Evolutionary conservation across 192 early-diverging fungal genomes (phyloP), one percentile per base, ranked within the genome.

Genomic region (Bifiguratus adelaidae): DNA sequence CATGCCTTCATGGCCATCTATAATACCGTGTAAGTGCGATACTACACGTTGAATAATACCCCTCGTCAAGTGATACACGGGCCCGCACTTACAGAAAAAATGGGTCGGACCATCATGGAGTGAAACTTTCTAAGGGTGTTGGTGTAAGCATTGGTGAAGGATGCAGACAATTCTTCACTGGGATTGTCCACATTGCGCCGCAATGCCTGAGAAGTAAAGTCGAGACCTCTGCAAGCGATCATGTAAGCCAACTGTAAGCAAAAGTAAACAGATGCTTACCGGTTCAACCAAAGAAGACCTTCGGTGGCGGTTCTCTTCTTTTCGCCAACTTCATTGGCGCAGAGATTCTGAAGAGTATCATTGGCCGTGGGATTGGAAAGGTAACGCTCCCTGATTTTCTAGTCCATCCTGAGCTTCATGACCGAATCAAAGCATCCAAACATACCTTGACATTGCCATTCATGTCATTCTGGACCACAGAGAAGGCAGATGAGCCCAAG

Each of bases 271-370:
- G 5, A 33, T 3, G 34, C 68, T 46, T 73, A 82, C 80, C 91
- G 73, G 54, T 82, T 90, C 32, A 97, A 77, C 94, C 94, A 97
- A 47, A 97, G 70, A 24, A 97, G 74, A 13, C 88, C 90, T 57
- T 92, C 88, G 18, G 90, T 87, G 37, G 91, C 92, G 8, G 74
- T 80, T 55, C 82, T 75, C 65, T 89, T 86, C 67, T 86, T 85
- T 52, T 85, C 81, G n/a, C 53, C 65, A 2, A 68, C 43, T 65
- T 97, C 95, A 8, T 65, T 73, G 7, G 68, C 58, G 27, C 88
- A 72, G 41, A 97, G 74, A 44, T 83, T 77, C 56, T 97, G 76
- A 45, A 97, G 80, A 23, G 92, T 97, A 16, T 68, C 60, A 54
- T 74, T 83, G 35, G 62, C 72, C 21, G 38, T 65, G 21, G 86